Percentiles rank a stretch among this genome's conserved stretches.
Evolutionary conservation across 2,329 filamentous ascomycete species (phyloP).

Genomic region (Trichoderma cornu-damae): DNA sequence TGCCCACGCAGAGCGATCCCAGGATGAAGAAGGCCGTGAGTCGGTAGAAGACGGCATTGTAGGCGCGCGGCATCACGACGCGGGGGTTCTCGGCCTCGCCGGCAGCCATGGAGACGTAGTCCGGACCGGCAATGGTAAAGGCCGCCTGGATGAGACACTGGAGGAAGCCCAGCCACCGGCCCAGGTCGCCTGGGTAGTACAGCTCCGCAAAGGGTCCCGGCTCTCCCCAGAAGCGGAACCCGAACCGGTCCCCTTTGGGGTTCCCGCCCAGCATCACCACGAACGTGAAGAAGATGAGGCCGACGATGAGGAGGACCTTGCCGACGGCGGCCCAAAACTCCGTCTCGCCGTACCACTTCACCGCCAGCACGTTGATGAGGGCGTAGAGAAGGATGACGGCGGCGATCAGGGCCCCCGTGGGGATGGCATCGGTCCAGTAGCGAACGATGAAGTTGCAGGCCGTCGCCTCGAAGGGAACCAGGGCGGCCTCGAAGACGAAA

Average conservation of each 20-base stretch:
- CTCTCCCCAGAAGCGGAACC: constrained; percentile 61
- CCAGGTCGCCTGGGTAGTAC: constrained; percentile 59
- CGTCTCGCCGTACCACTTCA: constrained; percentile 69
- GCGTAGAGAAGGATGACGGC: constrained; percentile 45
- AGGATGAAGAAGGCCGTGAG: constrained; percentile 71
- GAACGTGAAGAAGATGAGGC: constrained; percentile 71
- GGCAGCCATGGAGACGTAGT: constrained; percentile 64
- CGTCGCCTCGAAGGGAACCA: constrained; percentile 64
- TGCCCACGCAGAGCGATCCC: constrained; percentile 66
- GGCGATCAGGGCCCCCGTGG: constrained; percentile 56
- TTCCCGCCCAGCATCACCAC: constrained; percentile 80
- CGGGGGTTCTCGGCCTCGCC: constrained; percentile 69
- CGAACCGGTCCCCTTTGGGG: constrained; percentile 64
- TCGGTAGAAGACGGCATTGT: constrained; percentile 74
- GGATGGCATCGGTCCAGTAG: constrained; percentile 58
- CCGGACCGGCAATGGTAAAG: constrained; percentile 63
- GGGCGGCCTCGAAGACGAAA: constrained; percentile 62
- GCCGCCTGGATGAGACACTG: constrained; percentile 67
- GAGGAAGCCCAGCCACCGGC: constrained; percentile 70
- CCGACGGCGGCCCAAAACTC: constrained; percentile 71
- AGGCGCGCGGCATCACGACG: constrained; percentile 64
- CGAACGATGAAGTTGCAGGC: constrained; percentile 59
- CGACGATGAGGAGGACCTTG: constrained; percentile 67
- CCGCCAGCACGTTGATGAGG: constrained; percentile 64
- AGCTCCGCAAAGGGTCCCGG: constrained; percentile 67